phyloP scores from a whole-genome alignment of 495 filamentous ascomycete species.

The Xylaria flabelliformis region DNA sequence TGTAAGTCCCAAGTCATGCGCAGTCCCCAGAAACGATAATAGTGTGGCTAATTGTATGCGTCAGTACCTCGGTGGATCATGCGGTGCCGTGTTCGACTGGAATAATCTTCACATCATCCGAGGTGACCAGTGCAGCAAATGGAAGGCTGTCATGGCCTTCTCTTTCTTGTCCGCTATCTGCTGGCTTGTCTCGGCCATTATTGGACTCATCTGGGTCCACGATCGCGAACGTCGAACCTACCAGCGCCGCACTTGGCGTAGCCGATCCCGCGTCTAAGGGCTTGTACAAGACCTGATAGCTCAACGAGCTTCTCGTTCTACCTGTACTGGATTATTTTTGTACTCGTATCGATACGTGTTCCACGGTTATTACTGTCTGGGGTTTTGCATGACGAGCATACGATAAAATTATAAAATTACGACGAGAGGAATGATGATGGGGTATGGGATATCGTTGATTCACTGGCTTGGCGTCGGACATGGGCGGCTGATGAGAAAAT shows the following conservation, averaged over 20 bases:
- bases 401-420: background rate
- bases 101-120: constrained; percentile 82
- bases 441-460: background rate
- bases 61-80: constrained; percentile 51
- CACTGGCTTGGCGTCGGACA: background rate
- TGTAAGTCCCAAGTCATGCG: constrained; percentile 38
- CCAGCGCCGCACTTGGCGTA: constrained; percentile 50
- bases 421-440: background rate
- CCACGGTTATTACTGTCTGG: background rate
- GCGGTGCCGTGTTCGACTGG: constrained; percentile 84
- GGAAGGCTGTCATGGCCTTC: constrained; percentile 73
- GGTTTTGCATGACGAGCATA: constrained; percentile 8
- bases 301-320: background rate
- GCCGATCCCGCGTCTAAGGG: constrained; percentile 49
- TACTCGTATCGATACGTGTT: background rate
- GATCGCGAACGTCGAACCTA: constrained; percentile 39
- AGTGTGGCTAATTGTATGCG: background rate
- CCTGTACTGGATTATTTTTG: background rate
- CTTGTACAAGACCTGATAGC: background rate
- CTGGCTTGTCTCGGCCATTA: constrained; percentile 66
- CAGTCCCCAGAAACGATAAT: constrained; percentile 15
- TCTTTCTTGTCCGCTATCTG: constrained; percentile 69
- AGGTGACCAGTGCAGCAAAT: constrained; percentile 64
- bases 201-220: constrained; percentile 57
- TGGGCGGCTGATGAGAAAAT: background rate